Base-by-base conservation (phyloP, 139 green algal species). In the Cymbomonas tetramitiformis region DNA sequence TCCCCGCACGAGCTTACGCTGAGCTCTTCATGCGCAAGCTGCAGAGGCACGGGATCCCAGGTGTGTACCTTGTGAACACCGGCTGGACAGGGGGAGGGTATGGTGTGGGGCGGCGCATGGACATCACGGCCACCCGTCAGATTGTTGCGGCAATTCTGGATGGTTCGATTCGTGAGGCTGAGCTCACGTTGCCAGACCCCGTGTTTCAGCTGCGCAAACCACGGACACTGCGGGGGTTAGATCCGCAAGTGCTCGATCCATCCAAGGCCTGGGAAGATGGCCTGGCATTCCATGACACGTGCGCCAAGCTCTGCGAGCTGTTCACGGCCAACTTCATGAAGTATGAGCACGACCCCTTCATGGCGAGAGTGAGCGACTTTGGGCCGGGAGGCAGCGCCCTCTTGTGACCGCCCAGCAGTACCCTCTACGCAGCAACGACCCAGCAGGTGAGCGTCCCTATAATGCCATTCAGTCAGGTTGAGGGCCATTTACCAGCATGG, bases 61-160 rank as follows among this genome's bases (percentile, higher is more conserved):
- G 44, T 21, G 86, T 76, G 9, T 82, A 74, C 73, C 76, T 95
- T 21, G 83, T 95, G 64, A 95, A 95, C 80, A 95, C 87, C 4
- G 87, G 84, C 38, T 82, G 74, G 74, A 73, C 64, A 9, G 74
- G 73, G 15, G 74, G 74, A 18, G 34, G 19, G 44, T 94, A 94
- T 65, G 87, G 87, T 57, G 77, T 86, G 19, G 88, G 87, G 29
- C 66, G 71, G 41, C 78, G 87, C 63, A 94, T 95, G 57, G 89
- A 83, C 64, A 73, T 97, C 19, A 77, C 77, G 53, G 65, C 93
- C 75, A 97, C 90, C 4, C 78, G 90, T 29, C 80, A 83, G 40
- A 97, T 97, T 55, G 79, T 97, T 40, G 78, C 96, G 61, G 88
- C 90, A 48, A 95, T 95, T 55, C 90, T 95, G 75, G 28, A 33